Conservation (phyloP, 2,329 filamentous ascomycete genomes). For the Trichoderma koningii region DNA sequence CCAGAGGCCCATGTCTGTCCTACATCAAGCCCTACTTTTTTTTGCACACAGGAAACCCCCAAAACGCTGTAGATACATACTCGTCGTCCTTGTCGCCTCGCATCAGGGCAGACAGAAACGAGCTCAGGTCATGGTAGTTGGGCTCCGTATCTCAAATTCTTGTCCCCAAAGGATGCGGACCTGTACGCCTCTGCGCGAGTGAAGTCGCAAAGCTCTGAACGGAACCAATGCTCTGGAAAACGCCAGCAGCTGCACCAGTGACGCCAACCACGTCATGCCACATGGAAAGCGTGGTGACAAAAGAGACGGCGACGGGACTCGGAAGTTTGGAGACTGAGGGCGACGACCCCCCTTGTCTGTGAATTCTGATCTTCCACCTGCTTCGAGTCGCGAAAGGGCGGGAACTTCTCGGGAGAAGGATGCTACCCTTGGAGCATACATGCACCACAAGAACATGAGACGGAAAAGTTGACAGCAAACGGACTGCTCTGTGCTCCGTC, state of each 20-base stretch:
- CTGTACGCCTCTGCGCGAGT: not conserved
- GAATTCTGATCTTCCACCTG: not conserved
- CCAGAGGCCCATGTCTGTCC: no score
- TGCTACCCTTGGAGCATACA: not conserved
- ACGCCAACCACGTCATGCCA: conserved; percentile 24
- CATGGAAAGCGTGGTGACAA: conserved; percentile 6
- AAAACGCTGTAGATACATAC: no score
- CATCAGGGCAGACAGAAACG: no score
- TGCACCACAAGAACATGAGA: no score
- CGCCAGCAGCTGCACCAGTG: conserved; percentile 16
- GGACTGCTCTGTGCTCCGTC: no score
- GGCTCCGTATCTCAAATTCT: not conserved
- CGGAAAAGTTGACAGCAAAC: no score
- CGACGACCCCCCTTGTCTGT: no score
- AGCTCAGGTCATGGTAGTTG: no score
- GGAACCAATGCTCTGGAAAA: not conserved
- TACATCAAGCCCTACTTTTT: no score
- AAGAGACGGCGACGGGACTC: not conserved
- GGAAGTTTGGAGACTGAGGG: not conserved
- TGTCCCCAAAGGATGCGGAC: not conserved
- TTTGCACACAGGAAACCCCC: no score
- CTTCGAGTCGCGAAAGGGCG: not conserved
- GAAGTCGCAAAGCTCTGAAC: not conserved
- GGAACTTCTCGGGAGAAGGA: not conserved
- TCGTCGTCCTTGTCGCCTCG: no score